A percentile compares a stretch with the other conserved stretches of the same genome.
These are phyloP conservation scores for Spirogloea muscicola DNA, from an alignment of 139 green algal genomes.

Conservation along the genomic window DNA sequence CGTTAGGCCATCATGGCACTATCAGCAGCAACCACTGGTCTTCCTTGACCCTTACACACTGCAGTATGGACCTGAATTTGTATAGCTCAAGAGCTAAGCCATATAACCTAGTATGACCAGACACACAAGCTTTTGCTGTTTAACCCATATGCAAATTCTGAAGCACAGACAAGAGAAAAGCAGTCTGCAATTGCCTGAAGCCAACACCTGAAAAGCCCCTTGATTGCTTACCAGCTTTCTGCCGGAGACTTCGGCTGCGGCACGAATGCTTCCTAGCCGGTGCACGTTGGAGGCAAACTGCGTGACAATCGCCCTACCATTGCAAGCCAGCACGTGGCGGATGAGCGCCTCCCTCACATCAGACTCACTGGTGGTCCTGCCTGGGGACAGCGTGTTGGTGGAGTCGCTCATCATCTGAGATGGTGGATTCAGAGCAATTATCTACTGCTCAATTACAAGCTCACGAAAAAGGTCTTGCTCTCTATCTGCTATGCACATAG, in stretches of 20 bases:
- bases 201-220: neutral
- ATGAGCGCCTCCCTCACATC: conserved; percentile 72
- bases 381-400: conserved; percentile 92
- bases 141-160: neutral
- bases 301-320: conserved; percentile 83
- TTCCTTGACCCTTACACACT: neutral
- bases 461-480: too few relatives aligned
- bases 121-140: neutral
- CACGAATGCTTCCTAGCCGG: conserved; percentile 79
- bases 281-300: conserved; percentile 94
- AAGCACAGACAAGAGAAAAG: neutral
- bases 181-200: too few relatives aligned
- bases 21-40: too few relatives aligned
- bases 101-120: neutral
- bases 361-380: conserved; percentile 77
- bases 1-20: too few relatives aligned
- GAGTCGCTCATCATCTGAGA: conserved; percentile 89
- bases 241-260: conserved; percentile 84
- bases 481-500: neutral
- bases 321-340: conserved; percentile 62
- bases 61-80: conserved; percentile 3
- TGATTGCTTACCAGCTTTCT: conserved; percentile 56
- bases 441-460: neutral
- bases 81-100: neutral
- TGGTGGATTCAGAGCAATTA: neutral